Base-by-base conservation (phyloP, 176 grass and related monocot species). In the Musa itinerans region DNA sequence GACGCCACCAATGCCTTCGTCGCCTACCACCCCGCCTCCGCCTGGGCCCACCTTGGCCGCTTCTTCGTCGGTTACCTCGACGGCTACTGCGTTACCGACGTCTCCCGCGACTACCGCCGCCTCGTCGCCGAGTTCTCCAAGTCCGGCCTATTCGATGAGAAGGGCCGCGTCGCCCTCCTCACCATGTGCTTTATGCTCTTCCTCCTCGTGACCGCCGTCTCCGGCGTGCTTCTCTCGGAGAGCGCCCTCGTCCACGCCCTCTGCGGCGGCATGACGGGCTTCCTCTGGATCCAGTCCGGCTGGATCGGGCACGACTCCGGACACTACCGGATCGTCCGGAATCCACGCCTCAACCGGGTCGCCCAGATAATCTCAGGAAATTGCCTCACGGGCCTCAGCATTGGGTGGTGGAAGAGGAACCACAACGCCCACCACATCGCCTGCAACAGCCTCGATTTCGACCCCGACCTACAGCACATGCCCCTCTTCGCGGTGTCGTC, bases 1-100 rank as follows among this genome's bases (percentile, higher is more conserved):
- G 86, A 84, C n/a, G 82, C 61, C 8, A 88, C 86, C 53, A 78
- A 88, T 15, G 78, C 86, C 2, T 88, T 88, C 22, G 74, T 84
- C n/a, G 82, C 82, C 3, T 84, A 78, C 82, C 86, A 88, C 74
- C 74, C 86, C 8, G 8, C 54, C 17, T n/a, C 74, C 1, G 78
- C 69, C 1, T 75, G 86, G 78, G 1, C 68, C 15, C 68, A 75
- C 11, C 80, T 87, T 50, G 85, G 17, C 80, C 34, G 11, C 14
- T 65, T 54, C 71, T 57, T 57, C 72, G 71, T 87, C 10, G 85
- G 52, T 10, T 43, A 76, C 53, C 71, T 83, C 19, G 64, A 71
- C 0, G 85, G 83, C 63, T 83, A 83, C 70, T 2, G 26, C 1
- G 76, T 83, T 17, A 83, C 85, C 25, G 63, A 74, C 20, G 55